Conservation (phyloP, 768 basidiomycete species). For the Cystofilobasidium ferigula region DNA sequence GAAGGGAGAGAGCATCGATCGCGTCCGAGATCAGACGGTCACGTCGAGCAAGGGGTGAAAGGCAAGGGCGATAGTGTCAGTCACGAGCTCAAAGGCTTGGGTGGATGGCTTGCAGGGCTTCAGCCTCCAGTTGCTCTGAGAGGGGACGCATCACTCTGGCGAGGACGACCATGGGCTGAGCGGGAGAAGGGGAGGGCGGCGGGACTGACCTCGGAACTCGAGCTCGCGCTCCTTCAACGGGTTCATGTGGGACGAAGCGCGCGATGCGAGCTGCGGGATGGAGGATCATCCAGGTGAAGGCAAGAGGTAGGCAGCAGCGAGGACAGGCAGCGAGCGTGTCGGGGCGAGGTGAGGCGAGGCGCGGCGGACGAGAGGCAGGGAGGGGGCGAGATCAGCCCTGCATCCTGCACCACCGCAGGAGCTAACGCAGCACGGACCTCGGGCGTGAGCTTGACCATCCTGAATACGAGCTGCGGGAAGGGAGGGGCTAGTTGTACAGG, state of each 20-base stretch:
- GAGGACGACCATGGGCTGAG: background rate
- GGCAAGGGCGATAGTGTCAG: background rate
- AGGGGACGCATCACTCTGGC: background rate
- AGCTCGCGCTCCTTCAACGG: conserved; percentile 26
- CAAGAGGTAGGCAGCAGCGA: background rate
- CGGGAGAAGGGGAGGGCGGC: background rate
- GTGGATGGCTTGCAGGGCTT: background rate
- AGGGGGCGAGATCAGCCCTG: background rate
- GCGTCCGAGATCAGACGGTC: background rate
- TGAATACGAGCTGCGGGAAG: background rate
- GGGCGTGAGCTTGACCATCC: conserved; percentile 27
- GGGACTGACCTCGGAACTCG: conserved; percentile 21
- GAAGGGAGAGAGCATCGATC: background rate
- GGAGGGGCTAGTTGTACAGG: background rate
- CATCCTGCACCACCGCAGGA: background rate
- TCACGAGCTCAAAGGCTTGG: background rate
- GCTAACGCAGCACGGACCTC: conserved; percentile 6
- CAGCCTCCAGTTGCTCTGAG: too few species aligned
- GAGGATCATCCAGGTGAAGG: background rate
- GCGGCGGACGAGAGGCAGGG: background rate
- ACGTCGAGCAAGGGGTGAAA: background rate
- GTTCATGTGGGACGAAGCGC: conserved; percentile 25
- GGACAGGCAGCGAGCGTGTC: background rate
- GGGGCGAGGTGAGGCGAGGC: background rate
- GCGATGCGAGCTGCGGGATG: conserved; percentile 13